Evolutionary conservation across 2,329 filamentous ascomycete species (phyloP), one percentile per base, ranked within the genome.

Genomic region (Sclerotinia minor): DNA sequence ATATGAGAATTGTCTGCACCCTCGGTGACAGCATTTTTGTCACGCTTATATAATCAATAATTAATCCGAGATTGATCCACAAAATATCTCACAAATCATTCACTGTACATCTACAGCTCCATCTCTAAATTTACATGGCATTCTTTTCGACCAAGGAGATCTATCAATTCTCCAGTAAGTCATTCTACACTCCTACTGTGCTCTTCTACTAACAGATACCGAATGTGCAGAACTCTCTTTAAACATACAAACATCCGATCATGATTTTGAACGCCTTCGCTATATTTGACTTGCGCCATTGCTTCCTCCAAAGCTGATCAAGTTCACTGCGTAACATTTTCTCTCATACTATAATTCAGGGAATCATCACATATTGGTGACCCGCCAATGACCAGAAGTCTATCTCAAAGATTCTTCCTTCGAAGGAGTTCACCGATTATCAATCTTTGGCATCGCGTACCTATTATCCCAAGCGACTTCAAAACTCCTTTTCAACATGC

Each of bases 131-230:
- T 35, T 3, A 3, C 7, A 13, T 49, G 6, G 49, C n/a, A 35
- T 7, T 9, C 35, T 24, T n/a, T n/a, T 7, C 19, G 21, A n/a
- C 2, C 21, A 7, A 11, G n/a, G 57, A 32, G 57, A 60, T 47
- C 13, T 9, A 3, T 17, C 26, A 47, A 60, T 60, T 60, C 41
- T 60, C 41, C 49, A 44, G 58, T 61, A 49, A 38, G 58, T 47
- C 29, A 17, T n/a, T 50, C 21, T 21, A 38, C 29, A 17, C 45
- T 38, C 21, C n/a, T 19, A 38, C 19, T 19, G 13, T 7, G 19
- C 19, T 35, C 29, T 29, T 24, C 5, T n/a, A 5, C 13, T 49
- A 26, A 61, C 21, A 24, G 4, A 50, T 61, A 6, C 15, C 29
- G 29, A 19, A 24, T 7, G 8, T 38, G 32, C 44, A 38, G 58